phyloP scores from a whole-genome alignment of 2,329 filamentous ascomycete genomes.

The Podosphaera leucotricha region DNA sequence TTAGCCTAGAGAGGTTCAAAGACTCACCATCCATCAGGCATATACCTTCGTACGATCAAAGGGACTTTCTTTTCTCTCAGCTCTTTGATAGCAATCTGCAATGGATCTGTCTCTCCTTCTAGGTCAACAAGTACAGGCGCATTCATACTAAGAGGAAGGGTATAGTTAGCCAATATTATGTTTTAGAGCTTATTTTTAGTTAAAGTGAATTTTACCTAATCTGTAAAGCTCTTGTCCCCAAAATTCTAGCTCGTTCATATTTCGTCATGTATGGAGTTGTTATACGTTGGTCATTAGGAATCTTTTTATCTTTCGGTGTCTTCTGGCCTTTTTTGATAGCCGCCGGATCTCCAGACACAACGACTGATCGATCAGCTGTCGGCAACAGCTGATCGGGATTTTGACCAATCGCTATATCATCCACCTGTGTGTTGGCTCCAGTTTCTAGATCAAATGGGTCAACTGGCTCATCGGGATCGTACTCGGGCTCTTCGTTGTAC shows the following conservation, averaged over 20 bases:
- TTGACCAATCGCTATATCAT: slow-evolving; percentile 29
- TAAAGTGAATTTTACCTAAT: slow-evolving; percentile 47
- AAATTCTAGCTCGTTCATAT: slow-evolving; percentile 82
- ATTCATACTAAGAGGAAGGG: slow-evolving; percentile 53
- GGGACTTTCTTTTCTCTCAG: slow-evolving; percentile 97
- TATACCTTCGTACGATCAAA: slow-evolving; percentile 77
- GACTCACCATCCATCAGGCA: slow-evolving; percentile 85
- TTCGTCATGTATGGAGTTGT: slow-evolving; percentile 99
- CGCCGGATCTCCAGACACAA: slow-evolving; percentile 36
- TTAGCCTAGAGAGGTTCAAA: neutral
- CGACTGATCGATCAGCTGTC: slow-evolving; percentile 19
- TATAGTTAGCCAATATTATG: neutral
- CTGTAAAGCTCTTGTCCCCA: slow-evolving; percentile 82
- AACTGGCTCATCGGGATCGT: slow-evolving; percentile 29
- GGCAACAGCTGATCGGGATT: slow-evolving; percentile 24
- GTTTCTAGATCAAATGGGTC: slow-evolving; percentile 30
- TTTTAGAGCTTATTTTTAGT: too few relatives aligned
- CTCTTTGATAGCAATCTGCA: slow-evolving; percentile 96
- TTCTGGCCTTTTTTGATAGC: slow-evolving; percentile 31
- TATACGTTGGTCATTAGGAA: slow-evolving; percentile 63
- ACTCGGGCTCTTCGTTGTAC: slow-evolving; percentile 39
- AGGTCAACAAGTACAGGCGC: slow-evolving; percentile 89
- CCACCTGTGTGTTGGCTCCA: slow-evolving; percentile 26
- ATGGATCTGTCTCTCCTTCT: slow-evolving; percentile 89
- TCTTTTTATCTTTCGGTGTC: slow-evolving; percentile 58